Conservation (phyloP, 208 protist species). For the Crithidia acanthocephali region DNA sequence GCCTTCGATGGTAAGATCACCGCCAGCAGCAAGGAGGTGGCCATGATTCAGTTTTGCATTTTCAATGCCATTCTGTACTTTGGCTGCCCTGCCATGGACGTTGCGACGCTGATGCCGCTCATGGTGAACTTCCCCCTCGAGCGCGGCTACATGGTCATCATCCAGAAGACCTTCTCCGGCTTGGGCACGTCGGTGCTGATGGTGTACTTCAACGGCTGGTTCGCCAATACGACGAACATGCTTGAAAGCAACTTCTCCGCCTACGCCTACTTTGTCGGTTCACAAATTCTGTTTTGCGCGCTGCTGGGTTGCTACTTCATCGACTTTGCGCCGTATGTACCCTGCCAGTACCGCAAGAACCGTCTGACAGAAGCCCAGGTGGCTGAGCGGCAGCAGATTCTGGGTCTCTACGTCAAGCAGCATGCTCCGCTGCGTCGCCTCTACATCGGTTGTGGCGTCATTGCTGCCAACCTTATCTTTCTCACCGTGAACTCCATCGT, state of each 20-base stretch:
- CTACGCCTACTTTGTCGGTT: slow-evolving; percentile 67
- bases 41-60: slow-evolving; percentile 59
- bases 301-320: slow-evolving; percentile 51
- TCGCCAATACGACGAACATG: slow-evolving; percentile 32
- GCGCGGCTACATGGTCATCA: slow-evolving; percentile 75
- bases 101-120: slow-evolving; percentile 71
- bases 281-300: slow-evolving; percentile 42
- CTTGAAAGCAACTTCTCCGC: slow-evolving; percentile 53
- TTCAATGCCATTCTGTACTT: slow-evolving; percentile 74
- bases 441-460: slow-evolving; percentile 51
- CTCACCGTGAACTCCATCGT: slow-evolving; percentile 58
- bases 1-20: slow-evolving; percentile 63
- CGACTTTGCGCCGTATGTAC: slow-evolving; percentile 67
- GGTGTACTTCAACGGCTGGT: slow-evolving; percentile 84
- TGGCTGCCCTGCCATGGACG: slow-evolving; percentile 66
- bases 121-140: slow-evolving; percentile 84
- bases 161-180: slow-evolving; percentile 83
- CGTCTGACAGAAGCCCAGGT: slow-evolving; percentile 44
- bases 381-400: slow-evolving; percentile 46
- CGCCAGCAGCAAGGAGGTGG: slow-evolving; percentile 37
- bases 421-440: slow-evolving; percentile 49
- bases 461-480: slow-evolving; percentile 53
- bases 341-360: slow-evolving; percentile 47
- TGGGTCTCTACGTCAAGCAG: slow-evolving; percentile 58
- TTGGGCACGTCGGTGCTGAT: slow-evolving; percentile 80